Evolutionary conservation across 495 filamentous ascomycete genomes (phyloP).

Genomic region (Xylaria telfairii): DNA sequence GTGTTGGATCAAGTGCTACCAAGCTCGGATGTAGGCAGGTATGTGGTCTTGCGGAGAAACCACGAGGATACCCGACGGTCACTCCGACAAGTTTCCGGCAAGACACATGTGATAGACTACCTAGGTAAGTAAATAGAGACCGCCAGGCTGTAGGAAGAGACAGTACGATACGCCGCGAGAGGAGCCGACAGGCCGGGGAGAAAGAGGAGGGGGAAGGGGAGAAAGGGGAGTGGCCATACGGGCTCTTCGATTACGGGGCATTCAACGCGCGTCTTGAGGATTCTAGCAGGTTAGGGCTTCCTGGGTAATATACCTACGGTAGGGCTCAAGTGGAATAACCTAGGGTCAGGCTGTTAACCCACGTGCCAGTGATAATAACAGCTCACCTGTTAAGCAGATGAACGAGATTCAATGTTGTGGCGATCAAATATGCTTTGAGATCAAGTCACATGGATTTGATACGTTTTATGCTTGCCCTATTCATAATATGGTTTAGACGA

Average conservation of each 20-base stretch:
- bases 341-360: background rate
- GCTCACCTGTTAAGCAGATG: background rate
- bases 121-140: too few relatives aligned
- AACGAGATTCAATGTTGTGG: background rate
- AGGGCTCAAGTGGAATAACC: conserved; percentile 4
- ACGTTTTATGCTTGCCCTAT: background rate
- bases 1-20: background rate
- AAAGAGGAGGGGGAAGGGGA: background rate
- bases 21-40: background rate
- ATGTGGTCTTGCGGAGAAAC: background rate
- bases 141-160: background rate
- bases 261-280: background rate
- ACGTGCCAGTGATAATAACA: conserved; percentile 9
- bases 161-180: background rate
- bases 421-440: background rate
- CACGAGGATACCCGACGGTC: background rate
- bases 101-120: background rate
- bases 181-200: background rate
- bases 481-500: background rate
- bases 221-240: background rate
- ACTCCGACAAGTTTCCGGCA: too few relatives aligned
- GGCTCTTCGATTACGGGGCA: background rate
- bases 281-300: background rate
- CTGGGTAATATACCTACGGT: background rate
- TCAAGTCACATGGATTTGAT: background rate